Evolutionary conservation across 768 basidiomycete species (phyloP).

Genomic region (Lactarius hengduanensis): DNA sequence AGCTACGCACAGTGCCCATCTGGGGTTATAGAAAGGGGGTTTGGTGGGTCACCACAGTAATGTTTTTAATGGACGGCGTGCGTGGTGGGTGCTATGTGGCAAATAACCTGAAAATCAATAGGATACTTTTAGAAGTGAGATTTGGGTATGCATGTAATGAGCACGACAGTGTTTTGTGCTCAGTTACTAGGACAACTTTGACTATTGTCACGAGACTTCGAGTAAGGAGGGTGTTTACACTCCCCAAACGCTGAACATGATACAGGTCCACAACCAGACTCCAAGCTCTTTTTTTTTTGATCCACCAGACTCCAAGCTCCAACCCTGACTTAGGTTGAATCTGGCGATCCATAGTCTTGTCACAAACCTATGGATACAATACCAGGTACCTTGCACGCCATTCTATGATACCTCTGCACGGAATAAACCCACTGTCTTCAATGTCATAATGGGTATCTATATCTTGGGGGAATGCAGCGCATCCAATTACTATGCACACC

Average conservation of each 20-base stretch:
- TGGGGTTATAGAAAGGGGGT: neutral
- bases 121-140: too few relatives aligned
- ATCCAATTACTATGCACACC: slow-evolving; percentile 4
- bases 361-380: neutral
- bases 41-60: neutral
- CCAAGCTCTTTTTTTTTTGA: too few relatives aligned
- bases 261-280: neutral
- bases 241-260: neutral
- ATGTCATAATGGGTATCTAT: slow-evolving; percentile 21
- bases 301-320: neutral
- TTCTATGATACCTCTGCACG: neutral
- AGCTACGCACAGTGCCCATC: neutral
- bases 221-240: too few relatives aligned
- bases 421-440: too few relatives aligned
- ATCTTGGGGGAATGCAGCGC: neutral
- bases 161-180: too few relatives aligned
- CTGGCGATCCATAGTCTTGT: neutral
- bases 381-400: too few relatives aligned
- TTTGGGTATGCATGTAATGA: too few relatives aligned
- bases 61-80: neutral
- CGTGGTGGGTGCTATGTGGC: neutral
- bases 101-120: neutral
- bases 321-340: neutral
- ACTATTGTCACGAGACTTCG: neutral
- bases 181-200: too few relatives aligned